Percentiles rank a stretch among this genome's conserved stretches.
Evolutionary conservation across 2,329 filamentous ascomycete species (phyloP).

Genomic region (Trichoderma citrinoviride): DNA sequence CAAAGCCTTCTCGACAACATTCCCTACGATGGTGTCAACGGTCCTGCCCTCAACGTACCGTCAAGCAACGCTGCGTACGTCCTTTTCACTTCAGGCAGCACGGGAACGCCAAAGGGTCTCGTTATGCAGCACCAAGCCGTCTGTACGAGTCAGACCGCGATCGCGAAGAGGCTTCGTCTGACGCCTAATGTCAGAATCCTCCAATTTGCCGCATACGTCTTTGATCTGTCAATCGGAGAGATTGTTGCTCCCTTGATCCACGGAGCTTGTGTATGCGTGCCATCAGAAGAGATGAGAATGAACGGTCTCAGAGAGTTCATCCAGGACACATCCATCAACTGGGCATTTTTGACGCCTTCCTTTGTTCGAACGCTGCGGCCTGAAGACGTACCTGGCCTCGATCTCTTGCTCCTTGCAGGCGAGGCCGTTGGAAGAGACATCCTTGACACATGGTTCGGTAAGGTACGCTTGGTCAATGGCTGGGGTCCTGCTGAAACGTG

Average conservation of each 20-base stretch:
- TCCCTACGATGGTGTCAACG: not conserved
- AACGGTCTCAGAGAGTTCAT: constrained; percentile 8
- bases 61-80: constrained; percentile 32
- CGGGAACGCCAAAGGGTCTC: constrained; percentile 53
- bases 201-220: constrained; percentile 24
- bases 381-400: constrained; percentile 42
- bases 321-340: not conserved
- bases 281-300: constrained; percentile 18
- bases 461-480: constrained; percentile 18
- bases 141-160: constrained; percentile 10
- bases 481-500: constrained; percentile 22
- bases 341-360: constrained; percentile 17
- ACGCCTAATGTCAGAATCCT: not conserved
- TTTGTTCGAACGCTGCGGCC: constrained; percentile 36
- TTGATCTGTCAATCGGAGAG: constrained; percentile 22
- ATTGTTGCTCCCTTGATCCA: constrained; percentile 11
- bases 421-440: constrained; percentile 18
- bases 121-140: constrained; percentile 11
- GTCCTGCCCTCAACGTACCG: not conserved
- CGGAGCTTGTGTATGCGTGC: constrained; percentile 18
- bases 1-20: not conserved
- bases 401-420: constrained; percentile 43
- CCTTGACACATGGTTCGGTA: constrained; percentile 14
- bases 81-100: constrained; percentile 57
- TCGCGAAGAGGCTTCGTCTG: not conserved